Evolutionary conservation across 2,329 filamentous ascomycete genomes (phyloP).

Genomic region (Talaromyces sp.): DNA sequence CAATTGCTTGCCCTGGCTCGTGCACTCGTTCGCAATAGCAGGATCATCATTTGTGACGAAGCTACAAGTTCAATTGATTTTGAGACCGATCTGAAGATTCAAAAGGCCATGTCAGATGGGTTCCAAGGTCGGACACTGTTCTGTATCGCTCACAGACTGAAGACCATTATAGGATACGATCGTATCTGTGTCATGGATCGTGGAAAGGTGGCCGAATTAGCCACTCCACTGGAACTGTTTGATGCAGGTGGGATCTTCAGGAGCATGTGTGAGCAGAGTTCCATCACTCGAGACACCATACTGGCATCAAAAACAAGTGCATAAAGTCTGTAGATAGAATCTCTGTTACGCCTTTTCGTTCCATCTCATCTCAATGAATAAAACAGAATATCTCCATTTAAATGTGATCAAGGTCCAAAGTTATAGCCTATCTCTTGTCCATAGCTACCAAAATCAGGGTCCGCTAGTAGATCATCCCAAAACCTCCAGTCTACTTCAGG

Average conservation of each 20-base stretch:
- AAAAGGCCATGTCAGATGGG: slow-evolving; percentile 71
- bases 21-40: slow-evolving; percentile 73
- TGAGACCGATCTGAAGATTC: slow-evolving; percentile 91
- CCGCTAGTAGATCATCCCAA: slow-evolving; percentile 5
- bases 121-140: slow-evolving; percentile 80
- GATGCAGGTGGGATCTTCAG: slow-evolving; percentile 64
- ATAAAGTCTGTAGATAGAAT: background rate
- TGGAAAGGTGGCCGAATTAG: slow-evolving; percentile 78
- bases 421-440: background rate
- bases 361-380: background rate
- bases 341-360: background rate
- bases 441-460: background rate
- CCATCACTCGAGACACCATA: slow-evolving; percentile 49
- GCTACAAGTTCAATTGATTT: slow-evolving; percentile 85
- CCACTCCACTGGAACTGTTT: slow-evolving; percentile 51
- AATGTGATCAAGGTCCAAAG: background rate
- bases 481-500: slow-evolving; percentile 3
- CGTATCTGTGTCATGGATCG: slow-evolving; percentile 90
- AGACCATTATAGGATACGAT: slow-evolving; percentile 86
- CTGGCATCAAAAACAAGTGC: background rate
- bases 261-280: slow-evolving; percentile 77
- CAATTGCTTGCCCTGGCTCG: slow-evolving; percentile 88
- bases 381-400: background rate
- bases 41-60: slow-evolving; percentile 92
- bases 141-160: slow-evolving; percentile 81